phyloP scores from a whole-genome alignment of 2,329 filamentous ascomycete genomes.

The Zymoseptoria ardabiliae region DNA sequence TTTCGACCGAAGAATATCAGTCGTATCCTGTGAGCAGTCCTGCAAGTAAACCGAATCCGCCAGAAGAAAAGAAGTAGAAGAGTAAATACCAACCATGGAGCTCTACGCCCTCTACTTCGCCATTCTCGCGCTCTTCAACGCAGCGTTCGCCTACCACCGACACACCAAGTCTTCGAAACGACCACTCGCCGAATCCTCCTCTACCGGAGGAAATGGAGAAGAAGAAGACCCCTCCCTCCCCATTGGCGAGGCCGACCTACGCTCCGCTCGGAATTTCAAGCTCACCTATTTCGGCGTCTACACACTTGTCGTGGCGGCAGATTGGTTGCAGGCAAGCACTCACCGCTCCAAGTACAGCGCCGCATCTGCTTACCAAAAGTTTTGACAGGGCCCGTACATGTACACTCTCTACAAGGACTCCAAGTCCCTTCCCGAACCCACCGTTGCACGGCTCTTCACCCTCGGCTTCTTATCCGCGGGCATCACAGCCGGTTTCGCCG shows the following conservation, averaged over 20 bases:
- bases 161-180: constrained; percentile 2
- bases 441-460: constrained; percentile 41
- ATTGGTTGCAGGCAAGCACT: constrained; percentile 39
- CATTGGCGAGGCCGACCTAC: constrained; percentile 12
- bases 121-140: constrained; percentile 16
- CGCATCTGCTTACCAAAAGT: neutral
- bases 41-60: neutral
- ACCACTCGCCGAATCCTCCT: neutral
- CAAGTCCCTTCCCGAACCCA: constrained; percentile 39
- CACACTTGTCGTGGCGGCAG: constrained; percentile 37
- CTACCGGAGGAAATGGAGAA: constrained; percentile 3
- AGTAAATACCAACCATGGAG: constrained; percentile 10
- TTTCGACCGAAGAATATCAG: neutral
- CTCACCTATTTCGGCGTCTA: constrained; percentile 40
- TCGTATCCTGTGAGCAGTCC: neutral
- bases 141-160: constrained; percentile 13
- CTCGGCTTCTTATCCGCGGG: constrained; percentile 45
- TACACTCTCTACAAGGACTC: constrained; percentile 49
- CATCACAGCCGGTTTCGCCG: constrained; percentile 43
- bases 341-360: neutral
- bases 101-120: constrained; percentile 21
- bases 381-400: constrained; percentile 39
- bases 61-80: neutral
- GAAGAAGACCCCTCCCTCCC: constrained; percentile 10
- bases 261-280: constrained; percentile 34